Percentiles rank a stretch among this genome's conserved stretches.
phyloP scores from a whole-genome alignment of 805 yeast species.

The Wickerhamomyces chaumierensis region DNA sequence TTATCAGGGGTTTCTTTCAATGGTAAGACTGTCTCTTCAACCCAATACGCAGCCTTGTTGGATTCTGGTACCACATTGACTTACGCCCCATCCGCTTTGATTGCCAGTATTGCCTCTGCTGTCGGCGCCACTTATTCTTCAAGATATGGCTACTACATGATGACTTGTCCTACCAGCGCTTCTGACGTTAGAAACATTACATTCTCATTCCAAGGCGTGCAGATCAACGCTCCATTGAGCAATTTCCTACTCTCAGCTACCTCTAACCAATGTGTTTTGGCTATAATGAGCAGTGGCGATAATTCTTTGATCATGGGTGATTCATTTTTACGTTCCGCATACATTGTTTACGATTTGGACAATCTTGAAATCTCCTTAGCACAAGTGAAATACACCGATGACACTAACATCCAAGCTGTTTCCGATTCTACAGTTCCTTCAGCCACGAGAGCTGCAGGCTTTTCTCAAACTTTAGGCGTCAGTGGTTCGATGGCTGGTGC shows the following conservation, averaged over 20 bases:
- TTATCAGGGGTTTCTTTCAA: constrained; percentile 16
- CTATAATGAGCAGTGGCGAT: constrained; percentile 8
- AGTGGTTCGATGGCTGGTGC: constrained; percentile 2
- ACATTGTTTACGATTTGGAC: constrained; percentile 58
- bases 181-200: constrained; percentile 13
- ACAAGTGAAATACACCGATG: constrained; percentile 20
- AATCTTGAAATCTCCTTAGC: constrained; percentile 46
- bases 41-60: constrained; percentile 24
- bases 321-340: constrained; percentile 50
- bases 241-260: constrained; percentile 20
- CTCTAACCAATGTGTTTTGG: background rate
- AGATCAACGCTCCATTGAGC: constrained; percentile 37
- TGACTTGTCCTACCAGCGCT: constrained; percentile 28
- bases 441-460: constrained; percentile 35
- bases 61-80: constrained; percentile 34
- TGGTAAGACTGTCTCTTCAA: constrained; percentile 1
- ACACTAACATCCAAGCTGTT: constrained; percentile 1
- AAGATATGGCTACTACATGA: constrained; percentile 31
- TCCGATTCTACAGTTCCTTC: constrained; percentile 30
- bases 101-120: constrained; percentile 23
- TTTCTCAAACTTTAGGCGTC: constrained; percentile 27
- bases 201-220: constrained; percentile 43
- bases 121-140: constrained; percentile 34
- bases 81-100: constrained; percentile 30
- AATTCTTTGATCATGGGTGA: constrained; percentile 47